Evolutionary conservation across 495 filamentous ascomycete genomes (phyloP).

Genomic region (Bryoglossum gracile): DNA sequence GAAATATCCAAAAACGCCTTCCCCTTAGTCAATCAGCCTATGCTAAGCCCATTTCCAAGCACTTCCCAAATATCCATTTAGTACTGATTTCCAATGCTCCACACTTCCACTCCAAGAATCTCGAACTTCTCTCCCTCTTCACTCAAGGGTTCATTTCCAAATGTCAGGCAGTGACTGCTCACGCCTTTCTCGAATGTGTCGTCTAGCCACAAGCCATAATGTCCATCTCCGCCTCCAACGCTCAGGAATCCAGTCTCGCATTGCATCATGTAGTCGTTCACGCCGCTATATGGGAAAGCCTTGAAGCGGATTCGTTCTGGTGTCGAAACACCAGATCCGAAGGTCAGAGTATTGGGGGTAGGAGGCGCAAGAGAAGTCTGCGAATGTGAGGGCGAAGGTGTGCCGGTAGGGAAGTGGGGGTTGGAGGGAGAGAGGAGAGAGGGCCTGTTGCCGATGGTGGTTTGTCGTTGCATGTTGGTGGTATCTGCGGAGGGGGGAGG

Average conservation of each 20-base stretch:
- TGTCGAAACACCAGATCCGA: slow-evolving; percentile 26
- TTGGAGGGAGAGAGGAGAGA: slow-evolving; percentile 23
- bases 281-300: slow-evolving; percentile 90
- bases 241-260: slow-evolving; percentile 83
- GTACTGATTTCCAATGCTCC: slow-evolving; percentile 57
- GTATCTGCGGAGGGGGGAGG: slow-evolving; percentile 73
- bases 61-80: slow-evolving; percentile 3
- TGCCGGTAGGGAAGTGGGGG: slow-evolving; percentile 16
- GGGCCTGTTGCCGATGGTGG: slow-evolving; percentile 44
- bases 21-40: too few relatives aligned
- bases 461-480: slow-evolving; percentile 60
- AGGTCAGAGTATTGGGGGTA: slow-evolving; percentile 25
- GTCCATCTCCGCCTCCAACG: slow-evolving; percentile 77
- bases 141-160: slow-evolving; percentile 92
- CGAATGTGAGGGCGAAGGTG: slow-evolving; percentile 47
- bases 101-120: slow-evolving; percentile 84
- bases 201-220: slow-evolving; percentile 90
- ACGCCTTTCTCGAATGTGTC: slow-evolving; percentile 80
- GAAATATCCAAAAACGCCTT: neutral
- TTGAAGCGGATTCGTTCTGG: slow-evolving; percentile 75
- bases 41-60: too few relatives aligned
- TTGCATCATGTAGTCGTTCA: slow-evolving; percentile 94
- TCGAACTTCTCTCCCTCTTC: slow-evolving; percentile 93
- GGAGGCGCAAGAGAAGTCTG: slow-evolving; percentile 23
- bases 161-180: slow-evolving; percentile 74